Conservation (phyloP, 2,329 filamentous ascomycete species). For the Chaetomiaceae sp. region DNA sequence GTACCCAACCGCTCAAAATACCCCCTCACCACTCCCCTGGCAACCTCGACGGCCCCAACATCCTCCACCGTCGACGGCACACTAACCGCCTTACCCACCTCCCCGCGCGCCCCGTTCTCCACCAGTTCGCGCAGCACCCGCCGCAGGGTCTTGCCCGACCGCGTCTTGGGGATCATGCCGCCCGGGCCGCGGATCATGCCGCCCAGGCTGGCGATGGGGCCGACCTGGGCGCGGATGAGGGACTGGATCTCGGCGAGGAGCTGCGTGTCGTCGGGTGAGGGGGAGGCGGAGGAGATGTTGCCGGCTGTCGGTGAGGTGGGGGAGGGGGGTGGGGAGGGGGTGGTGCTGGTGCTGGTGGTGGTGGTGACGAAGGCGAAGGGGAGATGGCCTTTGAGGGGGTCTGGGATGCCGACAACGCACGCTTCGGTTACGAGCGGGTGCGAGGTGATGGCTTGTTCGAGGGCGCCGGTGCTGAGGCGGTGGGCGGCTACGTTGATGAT, state of each 20-base stretch:
- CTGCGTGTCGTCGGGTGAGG: conserved; percentile 26
- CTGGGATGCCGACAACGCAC: conserved; percentile 80
- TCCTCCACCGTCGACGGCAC: conserved; percentile 87
- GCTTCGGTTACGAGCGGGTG: conserved; percentile 76
- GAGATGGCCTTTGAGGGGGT: conserved; percentile 79
- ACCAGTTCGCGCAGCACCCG: conserved; percentile 76
- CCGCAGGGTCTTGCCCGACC: conserved; percentile 85
- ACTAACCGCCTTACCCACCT: conserved; percentile 64
- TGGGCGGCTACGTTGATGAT: conserved; percentile 96
- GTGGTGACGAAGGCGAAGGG: conserved; percentile 76
- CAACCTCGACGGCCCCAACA: conserved; percentile 64
- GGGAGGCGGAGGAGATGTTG: not conserved
- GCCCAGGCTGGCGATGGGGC: conserved; percentile 77
- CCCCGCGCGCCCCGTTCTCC: conserved; percentile 70
- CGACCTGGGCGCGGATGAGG: conserved; percentile 73
- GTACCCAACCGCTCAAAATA: conserved; percentile 59
- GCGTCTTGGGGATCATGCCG: conserved; percentile 91
- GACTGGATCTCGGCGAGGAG: conserved; percentile 59
- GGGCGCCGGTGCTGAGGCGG: conserved; percentile 77
- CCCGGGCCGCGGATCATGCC: conserved; percentile 67
- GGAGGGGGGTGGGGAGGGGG: conserved; percentile 37
- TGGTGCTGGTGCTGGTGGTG: conserved; percentile 49
- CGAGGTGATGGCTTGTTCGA: conserved; percentile 84
- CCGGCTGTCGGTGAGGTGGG: too few relatives aligned
- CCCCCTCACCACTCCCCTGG: conserved; percentile 61